Conservation (phyloP, 75 land plant genomes). For the Picea sitchensis region DNA sequence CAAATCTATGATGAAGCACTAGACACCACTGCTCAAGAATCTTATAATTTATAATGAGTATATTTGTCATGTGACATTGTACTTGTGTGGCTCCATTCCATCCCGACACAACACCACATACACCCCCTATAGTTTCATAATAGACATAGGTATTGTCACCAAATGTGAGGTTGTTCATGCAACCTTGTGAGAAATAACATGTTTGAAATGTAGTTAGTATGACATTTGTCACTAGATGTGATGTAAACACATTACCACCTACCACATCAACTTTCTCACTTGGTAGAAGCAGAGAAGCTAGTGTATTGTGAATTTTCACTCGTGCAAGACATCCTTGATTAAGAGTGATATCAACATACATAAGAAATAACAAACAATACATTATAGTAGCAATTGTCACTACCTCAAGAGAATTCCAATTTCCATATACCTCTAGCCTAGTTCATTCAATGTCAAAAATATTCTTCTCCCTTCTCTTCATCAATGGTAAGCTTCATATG, state of each 20-base stretch:
- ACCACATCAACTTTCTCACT: constrained; percentile 99
- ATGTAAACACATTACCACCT: too few species aligned
- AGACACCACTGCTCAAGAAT: constrained; percentile 98
- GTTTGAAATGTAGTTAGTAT: constrained; percentile 67
- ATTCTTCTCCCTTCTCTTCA: constrained; percentile 66
- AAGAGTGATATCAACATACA: constrained; percentile 23
- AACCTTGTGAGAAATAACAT: constrained; percentile 98
- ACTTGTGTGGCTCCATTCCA: constrained; percentile 97
- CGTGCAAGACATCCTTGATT: constrained; percentile 17
- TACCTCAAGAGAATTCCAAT: too few species aligned
- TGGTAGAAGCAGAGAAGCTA: constrained; percentile 86
- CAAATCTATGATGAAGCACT: constrained; percentile 74
- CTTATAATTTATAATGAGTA: constrained; percentile 96
- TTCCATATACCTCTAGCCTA: too few species aligned
- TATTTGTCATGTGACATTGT: constrained; percentile 99
- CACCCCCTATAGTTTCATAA: constrained; percentile 58
- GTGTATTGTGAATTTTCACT: constrained; percentile 75
- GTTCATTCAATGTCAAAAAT: constrained; percentile 3
- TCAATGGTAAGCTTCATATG: constrained; percentile 89
- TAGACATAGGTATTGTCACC: constrained; percentile 92
- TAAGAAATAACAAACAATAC: constrained; percentile 88
- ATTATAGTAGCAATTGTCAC: constrained; percentile 43
- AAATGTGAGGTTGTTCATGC: constrained; percentile 99
- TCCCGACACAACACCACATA: constrained; percentile 74
- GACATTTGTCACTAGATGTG: too few species aligned